Evolutionary conservation across 306 rosid genomes (phyloP).

Genomic region (Begonia masoniana): DNA sequence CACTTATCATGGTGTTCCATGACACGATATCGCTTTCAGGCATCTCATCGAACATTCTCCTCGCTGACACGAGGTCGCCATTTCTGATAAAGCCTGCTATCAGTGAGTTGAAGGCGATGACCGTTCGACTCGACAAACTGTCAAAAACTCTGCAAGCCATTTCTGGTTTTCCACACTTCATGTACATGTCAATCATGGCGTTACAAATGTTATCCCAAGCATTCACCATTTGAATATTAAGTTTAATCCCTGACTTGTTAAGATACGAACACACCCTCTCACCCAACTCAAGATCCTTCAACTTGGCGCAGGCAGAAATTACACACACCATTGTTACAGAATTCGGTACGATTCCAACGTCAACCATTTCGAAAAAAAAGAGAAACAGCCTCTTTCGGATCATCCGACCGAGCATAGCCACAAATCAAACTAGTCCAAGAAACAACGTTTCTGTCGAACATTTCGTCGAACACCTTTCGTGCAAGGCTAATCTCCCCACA

Average conservation of each 20-base stretch:
- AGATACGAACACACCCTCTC: constrained; percentile 29
- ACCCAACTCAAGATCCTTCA: constrained; percentile 55
- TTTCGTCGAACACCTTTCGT: constrained; percentile 53
- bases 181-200: constrained; percentile 68
- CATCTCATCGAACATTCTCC: constrained; percentile 48
- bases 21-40: constrained; percentile 49
- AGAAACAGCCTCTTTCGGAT: constrained; percentile 42
- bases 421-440: constrained; percentile 84
- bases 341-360: constrained; percentile 36
- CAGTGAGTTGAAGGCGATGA: constrained; percentile 63
- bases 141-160: constrained; percentile 40
- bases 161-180: constrained; percentile 55
- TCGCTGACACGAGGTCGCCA: constrained; percentile 37
- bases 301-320: constrained; percentile 70
- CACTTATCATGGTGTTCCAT: constrained; percentile 70
- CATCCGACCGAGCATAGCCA: constrained; percentile 43
- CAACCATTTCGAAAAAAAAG: constrained; percentile 66
- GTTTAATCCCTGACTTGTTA: constrained; percentile 31
- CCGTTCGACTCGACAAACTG: constrained; percentile 36
- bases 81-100: constrained; percentile 50
- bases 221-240: constrained; percentile 43
- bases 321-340: constrained; percentile 55
- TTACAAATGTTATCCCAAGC: constrained; percentile 61
- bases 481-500: constrained; percentile 34
- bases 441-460: constrained; percentile 68